phyloP scores from a whole-genome alignment of 2,329 filamentous ascomycete genomes.

The Aspergillus fijiensis region DNA sequence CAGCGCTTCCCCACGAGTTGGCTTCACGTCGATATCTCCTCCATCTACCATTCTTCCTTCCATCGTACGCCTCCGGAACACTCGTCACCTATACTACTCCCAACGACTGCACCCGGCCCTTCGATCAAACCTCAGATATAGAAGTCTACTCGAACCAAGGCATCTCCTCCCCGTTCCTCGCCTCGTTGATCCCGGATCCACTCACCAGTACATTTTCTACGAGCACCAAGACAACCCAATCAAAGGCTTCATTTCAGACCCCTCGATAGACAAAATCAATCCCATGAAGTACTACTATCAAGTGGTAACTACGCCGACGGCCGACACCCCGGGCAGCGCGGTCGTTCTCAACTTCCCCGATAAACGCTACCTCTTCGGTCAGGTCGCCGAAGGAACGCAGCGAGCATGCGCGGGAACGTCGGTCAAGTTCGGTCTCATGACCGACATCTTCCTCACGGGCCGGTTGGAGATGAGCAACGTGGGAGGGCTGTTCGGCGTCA shows the following conservation, averaged over 20 bases:
- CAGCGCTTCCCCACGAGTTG: slow-evolving; percentile 28
- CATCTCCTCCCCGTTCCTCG: background rate
- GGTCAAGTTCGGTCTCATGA: slow-evolving; percentile 62
- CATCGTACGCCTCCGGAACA: background rate
- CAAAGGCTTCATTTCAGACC: slow-evolving; percentile 14
- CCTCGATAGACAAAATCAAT: slow-evolving; percentile 5
- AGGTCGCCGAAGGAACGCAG: slow-evolving; percentile 80
- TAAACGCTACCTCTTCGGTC: slow-evolving; percentile 82
- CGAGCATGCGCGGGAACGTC: slow-evolving; percentile 70
- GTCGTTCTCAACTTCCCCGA: slow-evolving; percentile 77
- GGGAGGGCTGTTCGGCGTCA: slow-evolving; percentile 80
- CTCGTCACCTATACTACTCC: background rate
- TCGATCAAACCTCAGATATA: background rate
- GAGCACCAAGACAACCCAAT: slow-evolving; percentile 17
- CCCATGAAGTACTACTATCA: slow-evolving; percentile 74
- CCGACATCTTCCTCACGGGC: slow-evolving; percentile 81
- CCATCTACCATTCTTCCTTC: slow-evolving; percentile 7
- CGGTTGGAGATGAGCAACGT: slow-evolving; percentile 70
- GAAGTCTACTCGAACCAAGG: background rate
- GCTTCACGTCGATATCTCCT: slow-evolving; percentile 5
- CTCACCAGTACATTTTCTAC: slow-evolving; percentile 26
- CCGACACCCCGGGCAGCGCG: slow-evolving; percentile 79
- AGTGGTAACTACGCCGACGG: slow-evolving; percentile 77
- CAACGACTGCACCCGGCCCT: no score
- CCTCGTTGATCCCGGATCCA: background rate